Conservation (phyloP, 495 filamentous ascomycete species). For the Tetracladium marchalianum region DNA sequence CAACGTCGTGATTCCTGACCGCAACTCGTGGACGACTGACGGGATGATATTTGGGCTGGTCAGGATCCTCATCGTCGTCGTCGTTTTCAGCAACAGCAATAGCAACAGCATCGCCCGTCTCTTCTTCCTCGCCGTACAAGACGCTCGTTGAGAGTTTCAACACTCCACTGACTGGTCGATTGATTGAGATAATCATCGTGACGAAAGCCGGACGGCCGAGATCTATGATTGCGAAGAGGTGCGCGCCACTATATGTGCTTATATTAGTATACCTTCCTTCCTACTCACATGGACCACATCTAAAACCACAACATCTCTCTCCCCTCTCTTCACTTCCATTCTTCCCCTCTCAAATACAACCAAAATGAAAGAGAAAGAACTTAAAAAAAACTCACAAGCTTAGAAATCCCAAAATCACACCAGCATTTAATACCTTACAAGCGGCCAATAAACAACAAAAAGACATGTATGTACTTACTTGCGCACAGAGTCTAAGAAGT, state of each 20-base stretch:
- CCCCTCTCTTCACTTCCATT: too few species aligned
- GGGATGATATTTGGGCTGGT: too few species aligned
- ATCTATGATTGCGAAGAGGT: conserved; percentile 4
- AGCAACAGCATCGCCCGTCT: background rate
- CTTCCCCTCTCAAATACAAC: too few species aligned
- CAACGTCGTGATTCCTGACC: too few species aligned
- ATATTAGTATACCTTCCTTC: too few species aligned
- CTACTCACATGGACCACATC: too few species aligned
- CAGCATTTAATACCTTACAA: background rate
- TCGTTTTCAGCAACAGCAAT: too few species aligned
- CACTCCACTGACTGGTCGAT: conserved; percentile 2
- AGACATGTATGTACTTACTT: too few species aligned
- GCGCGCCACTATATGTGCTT: conserved; percentile 3
- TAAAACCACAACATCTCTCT: background rate
- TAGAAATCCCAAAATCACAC: conserved; percentile 11
- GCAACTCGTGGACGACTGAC: too few species aligned
- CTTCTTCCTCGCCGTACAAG: conserved; percentile 4
- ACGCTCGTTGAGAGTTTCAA: conserved; percentile 8
- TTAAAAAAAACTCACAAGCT: conserved; percentile 7
- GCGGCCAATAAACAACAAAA: too few species aligned
- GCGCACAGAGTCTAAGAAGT: too few species aligned
- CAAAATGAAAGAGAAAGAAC: background rate
- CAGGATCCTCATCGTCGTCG: too few species aligned
- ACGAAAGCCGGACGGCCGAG: conserved; percentile 6
- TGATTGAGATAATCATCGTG: conserved; percentile 1